phyloP scores from a whole-genome alignment of 495 filamentous ascomycete species.

The Tricharina praecox region DNA sequence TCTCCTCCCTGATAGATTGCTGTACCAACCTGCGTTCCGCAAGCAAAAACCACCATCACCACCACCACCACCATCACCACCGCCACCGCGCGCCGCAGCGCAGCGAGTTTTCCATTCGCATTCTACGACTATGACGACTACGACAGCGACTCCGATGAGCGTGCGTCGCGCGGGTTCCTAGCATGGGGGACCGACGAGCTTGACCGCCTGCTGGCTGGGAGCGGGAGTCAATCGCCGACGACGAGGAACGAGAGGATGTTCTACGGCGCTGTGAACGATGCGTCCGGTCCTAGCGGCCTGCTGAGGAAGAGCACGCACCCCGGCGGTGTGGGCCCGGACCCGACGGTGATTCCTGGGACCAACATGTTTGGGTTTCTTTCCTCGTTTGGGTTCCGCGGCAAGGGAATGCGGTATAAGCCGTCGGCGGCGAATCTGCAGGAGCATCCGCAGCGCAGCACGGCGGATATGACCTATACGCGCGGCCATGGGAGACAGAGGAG shows the following conservation, averaged over 20 bases:
- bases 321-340: slow-evolving; percentile 49
- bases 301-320: slow-evolving; percentile 47
- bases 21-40: slow-evolving; percentile 41
- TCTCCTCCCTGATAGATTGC: slow-evolving; percentile 46
- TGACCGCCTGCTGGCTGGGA: slow-evolving; percentile 70
- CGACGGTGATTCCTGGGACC: slow-evolving; percentile 78
- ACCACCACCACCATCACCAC: slow-evolving; percentile 9
- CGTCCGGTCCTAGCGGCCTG: not conserved
- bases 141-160: slow-evolving; percentile 30
- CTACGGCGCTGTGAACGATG: not conserved
- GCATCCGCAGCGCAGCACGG: slow-evolving; percentile 47
- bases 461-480: slow-evolving; percentile 1
- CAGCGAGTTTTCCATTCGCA: slow-evolving; percentile 79
- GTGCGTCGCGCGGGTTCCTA: slow-evolving; percentile 38
- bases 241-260: slow-evolving; percentile 29
- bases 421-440: slow-evolving; percentile 83
- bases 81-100: slow-evolving; percentile 34
- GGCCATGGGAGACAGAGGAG: slow-evolving; percentile 47
- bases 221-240: slow-evolving; percentile 35
- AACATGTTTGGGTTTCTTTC: slow-evolving; percentile 73
- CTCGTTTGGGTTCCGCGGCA: slow-evolving; percentile 61
- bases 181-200: slow-evolving; percentile 72
- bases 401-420: slow-evolving; percentile 70
- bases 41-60: slow-evolving; percentile 10
- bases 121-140: slow-evolving; percentile 94